phyloP scores from a whole-genome alignment of 495 filamentous ascomycete genomes.

The Xylaria scruposa region DNA sequence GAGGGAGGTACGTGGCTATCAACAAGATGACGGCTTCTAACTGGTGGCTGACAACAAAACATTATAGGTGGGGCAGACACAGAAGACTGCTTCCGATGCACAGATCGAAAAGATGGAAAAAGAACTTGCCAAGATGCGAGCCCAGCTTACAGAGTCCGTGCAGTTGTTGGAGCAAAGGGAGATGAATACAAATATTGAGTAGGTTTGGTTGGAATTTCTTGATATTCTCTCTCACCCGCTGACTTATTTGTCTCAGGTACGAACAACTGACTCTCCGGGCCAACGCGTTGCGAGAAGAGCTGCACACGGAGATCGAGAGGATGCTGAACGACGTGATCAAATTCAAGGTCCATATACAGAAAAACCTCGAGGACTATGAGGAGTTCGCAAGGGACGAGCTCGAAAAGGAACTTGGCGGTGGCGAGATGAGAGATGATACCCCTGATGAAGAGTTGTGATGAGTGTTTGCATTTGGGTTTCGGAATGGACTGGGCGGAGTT shows the following conservation, averaged over 20 bases:
- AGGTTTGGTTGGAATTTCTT: conserved; percentile 41
- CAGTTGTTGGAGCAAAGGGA: conserved; percentile 93
- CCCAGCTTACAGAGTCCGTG: conserved; percentile 82
- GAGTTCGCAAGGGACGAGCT: conserved; percentile 90
- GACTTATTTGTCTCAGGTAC: conserved; percentile 60
- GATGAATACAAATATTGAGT: conserved; percentile 97
- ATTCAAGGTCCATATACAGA: conserved; percentile 97
- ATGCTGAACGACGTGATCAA: conserved; percentile 97
- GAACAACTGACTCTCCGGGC: conserved; percentile 87
- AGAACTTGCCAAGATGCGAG: conserved; percentile 90
- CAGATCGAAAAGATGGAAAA: conserved; percentile 99
- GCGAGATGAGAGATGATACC: conserved; percentile 53
- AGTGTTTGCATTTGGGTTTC: conserved; percentile 20
- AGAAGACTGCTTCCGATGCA: conserved; percentile 84
- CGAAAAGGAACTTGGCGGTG: conserved; percentile 74
- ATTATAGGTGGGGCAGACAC: conserved; percentile 70
- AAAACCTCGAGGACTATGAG: conserved; percentile 89
- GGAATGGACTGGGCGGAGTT: conserved; percentile 3
- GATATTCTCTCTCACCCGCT: neutral
- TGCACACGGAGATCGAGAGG: conserved; percentile 94
- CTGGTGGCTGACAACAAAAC: conserved; percentile 10
- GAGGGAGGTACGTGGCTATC: conserved; percentile 67
- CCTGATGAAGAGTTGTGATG: conserved; percentile 34
- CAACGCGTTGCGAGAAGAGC: conserved; percentile 84
- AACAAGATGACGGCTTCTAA: neutral